These are phyloP conservation scores for Botrytis byssoidea DNA, from an alignment of 2,329 filamentous ascomycete species.

Conservation along the genomic window DNA sequence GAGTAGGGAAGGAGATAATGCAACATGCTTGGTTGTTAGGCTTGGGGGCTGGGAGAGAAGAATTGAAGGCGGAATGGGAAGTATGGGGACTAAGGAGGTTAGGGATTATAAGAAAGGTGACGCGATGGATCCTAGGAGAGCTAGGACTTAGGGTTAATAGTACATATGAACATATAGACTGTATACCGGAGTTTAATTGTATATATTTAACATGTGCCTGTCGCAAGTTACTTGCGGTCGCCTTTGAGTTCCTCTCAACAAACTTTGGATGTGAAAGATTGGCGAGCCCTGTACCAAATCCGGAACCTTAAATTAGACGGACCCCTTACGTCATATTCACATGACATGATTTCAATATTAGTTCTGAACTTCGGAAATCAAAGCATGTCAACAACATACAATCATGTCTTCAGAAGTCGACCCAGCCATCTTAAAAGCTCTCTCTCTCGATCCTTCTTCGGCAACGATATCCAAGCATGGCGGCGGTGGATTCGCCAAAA, in stretches of 20 bases:
- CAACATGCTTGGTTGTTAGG: constrained; percentile 65
- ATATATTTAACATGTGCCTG: not conserved
- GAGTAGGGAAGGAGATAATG: constrained; percentile 57
- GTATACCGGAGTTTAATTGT: not conserved
- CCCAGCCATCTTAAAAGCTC: constrained; percentile 58
- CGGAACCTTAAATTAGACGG: not conserved
- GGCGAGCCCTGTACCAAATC: not conserved
- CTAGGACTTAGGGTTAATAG: constrained; percentile 38
- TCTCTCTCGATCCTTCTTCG: constrained; percentile 51
- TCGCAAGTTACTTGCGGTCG: not conserved
- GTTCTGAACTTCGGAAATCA: not conserved
- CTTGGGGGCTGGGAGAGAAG: constrained; percentile 70
- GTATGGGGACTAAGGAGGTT: constrained; percentile 87
- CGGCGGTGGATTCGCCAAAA: constrained; percentile 67
- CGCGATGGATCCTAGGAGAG: constrained; percentile 75
- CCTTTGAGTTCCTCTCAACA: not conserved
- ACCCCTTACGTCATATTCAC: constrained; percentile 18
- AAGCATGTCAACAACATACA: not conserved
- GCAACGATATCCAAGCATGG: constrained; percentile 60
- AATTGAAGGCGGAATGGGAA: constrained; percentile 82
- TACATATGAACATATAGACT: constrained; percentile 5
- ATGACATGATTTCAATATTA: not conserved
- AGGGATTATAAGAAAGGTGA: constrained; percentile 79
- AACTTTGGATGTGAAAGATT: not conserved
- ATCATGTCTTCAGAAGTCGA: constrained; percentile 54